Evolutionary conservation across 2,329 filamentous ascomycete species (phyloP).

Genomic region (Cercospora sp.): DNA sequence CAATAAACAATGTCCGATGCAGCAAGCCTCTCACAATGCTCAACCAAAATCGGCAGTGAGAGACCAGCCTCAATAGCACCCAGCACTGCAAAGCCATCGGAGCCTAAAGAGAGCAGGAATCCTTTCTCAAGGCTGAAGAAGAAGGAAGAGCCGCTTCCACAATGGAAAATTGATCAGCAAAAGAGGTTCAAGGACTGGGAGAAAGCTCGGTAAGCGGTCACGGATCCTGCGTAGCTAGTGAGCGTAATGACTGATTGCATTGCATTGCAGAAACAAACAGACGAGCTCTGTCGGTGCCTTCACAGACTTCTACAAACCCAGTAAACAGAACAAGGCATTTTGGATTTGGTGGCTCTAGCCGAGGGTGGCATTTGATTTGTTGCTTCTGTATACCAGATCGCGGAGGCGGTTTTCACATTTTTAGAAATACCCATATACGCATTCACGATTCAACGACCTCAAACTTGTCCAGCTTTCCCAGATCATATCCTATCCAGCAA

Average conservation of each 20-base stretch:
- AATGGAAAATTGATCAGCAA: conserved; percentile 8
- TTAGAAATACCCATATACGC: background rate
- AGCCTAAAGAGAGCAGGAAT: background rate
- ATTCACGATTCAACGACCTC: background rate
- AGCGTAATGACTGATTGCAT: background rate
- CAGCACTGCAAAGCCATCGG: background rate
- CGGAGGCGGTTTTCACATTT: background rate
- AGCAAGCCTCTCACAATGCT: conserved; percentile 5
- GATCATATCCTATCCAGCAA: background rate
- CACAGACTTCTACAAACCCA: conserved; percentile 9
- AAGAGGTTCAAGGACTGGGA: conserved; percentile 12
- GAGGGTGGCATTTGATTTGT: background rate
- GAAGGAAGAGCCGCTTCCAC: background rate
- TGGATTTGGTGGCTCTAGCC: conserved; percentile 15
- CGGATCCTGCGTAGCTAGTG: background rate
- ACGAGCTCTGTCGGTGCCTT: background rate
- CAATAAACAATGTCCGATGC: background rate
- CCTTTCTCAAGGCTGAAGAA: background rate
- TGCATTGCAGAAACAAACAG: background rate
- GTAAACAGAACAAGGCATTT: conserved; percentile 7
- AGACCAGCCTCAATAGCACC: background rate
- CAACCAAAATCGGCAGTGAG: background rate
- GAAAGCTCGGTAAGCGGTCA: conserved; percentile 2
- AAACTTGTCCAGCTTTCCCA: background rate
- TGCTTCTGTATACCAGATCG: background rate